Percentiles rank a stretch among this genome's conserved stretches.
These are phyloP conservation scores for Cladophialophora immunda DNA, from an alignment of 2,329 filamentous ascomycete species.

Conservation along the genomic window DNA sequence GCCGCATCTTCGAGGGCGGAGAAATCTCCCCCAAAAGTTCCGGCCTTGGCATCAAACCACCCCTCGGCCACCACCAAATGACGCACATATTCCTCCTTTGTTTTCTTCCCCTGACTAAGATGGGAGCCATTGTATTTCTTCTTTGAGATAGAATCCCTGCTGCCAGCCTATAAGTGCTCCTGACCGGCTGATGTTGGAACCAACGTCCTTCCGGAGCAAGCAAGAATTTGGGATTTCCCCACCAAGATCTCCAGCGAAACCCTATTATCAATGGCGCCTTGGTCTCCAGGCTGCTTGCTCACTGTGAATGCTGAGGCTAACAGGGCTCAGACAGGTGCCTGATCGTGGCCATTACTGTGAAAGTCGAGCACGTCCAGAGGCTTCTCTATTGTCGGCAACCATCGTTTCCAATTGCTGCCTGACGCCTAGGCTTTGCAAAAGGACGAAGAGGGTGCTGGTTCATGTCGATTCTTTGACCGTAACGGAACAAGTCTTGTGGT, in stretches of 20 bases:
- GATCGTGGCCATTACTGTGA: not conserved
- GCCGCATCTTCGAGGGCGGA: not conserved
- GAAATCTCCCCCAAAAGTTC: not conserved
- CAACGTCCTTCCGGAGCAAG: not conserved
- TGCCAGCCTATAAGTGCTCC: not conserved
- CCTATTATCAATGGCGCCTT: no score
- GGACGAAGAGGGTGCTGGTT: not conserved
- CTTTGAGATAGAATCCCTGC: not conserved
- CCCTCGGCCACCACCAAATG: not conserved
- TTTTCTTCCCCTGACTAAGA: not conserved
- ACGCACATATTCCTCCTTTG: not conserved
- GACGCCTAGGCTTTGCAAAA: not conserved
- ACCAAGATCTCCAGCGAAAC: no score
- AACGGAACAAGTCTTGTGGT: not conserved
- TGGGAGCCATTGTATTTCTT: not conserved
- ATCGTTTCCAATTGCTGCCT: not conserved
- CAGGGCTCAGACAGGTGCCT: not conserved
- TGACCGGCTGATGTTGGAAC: not conserved
- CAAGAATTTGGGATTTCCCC: not conserved
- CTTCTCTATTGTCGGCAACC: not conserved
- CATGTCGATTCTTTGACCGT: not conserved
- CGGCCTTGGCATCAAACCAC: conserved; percentile 3
- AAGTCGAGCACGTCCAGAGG: not conserved
- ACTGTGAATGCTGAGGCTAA: not conserved
- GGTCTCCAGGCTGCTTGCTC: no score